Evolutionary conservation across 2,329 filamentous ascomycete species (phyloP).

Genomic region (Lithohypha guttulata): DNA sequence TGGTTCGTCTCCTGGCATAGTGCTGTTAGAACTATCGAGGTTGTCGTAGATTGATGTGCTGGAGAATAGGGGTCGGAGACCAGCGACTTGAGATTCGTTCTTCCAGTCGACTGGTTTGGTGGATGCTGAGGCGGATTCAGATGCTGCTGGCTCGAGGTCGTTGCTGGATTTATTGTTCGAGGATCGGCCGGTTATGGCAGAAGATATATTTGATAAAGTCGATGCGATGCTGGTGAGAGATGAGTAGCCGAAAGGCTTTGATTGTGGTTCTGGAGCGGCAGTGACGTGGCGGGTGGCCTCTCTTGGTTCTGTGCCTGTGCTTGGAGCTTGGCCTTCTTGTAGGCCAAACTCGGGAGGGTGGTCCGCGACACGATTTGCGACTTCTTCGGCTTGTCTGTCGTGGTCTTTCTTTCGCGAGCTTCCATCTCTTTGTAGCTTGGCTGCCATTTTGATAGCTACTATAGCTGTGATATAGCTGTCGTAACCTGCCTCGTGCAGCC

Average conservation of each 20-base stretch:
- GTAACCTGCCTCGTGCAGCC: conserved; percentile 51
- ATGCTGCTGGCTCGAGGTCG: conserved; percentile 5
- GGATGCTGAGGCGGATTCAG: conserved; percentile 2
- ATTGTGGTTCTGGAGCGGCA: not conserved
- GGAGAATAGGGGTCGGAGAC: conserved; percentile 6
- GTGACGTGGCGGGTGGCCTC: not conserved
- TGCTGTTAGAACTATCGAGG: not conserved
- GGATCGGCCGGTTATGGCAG: not conserved
- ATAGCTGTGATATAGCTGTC: conserved; percentile 52
- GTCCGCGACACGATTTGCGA: not conserved
- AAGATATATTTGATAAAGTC: conserved; percentile 6
- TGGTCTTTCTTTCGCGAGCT: conserved; percentile 16
- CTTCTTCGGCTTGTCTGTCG: conserved; percentile 3
- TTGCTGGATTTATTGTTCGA: not conserved
- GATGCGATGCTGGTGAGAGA: not conserved
- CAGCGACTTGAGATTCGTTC: conserved; percentile 5
- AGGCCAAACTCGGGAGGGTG: conserved; percentile 5
- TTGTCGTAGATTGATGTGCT: conserved; percentile 5
- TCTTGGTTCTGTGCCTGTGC: not conserved
- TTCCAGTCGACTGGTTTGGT: conserved; percentile 2
- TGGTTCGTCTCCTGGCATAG: conserved; percentile 6
- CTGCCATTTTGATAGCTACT: conserved; percentile 46
- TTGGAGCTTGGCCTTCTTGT: conserved; percentile 5
- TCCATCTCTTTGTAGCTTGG: conserved; percentile 24
- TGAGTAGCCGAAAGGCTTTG: not conserved